These are phyloP conservation scores for Beauveria brongniartii DNA, from an alignment of 2,329 filamentous ascomycete species.

Conservation along the genomic window DNA sequence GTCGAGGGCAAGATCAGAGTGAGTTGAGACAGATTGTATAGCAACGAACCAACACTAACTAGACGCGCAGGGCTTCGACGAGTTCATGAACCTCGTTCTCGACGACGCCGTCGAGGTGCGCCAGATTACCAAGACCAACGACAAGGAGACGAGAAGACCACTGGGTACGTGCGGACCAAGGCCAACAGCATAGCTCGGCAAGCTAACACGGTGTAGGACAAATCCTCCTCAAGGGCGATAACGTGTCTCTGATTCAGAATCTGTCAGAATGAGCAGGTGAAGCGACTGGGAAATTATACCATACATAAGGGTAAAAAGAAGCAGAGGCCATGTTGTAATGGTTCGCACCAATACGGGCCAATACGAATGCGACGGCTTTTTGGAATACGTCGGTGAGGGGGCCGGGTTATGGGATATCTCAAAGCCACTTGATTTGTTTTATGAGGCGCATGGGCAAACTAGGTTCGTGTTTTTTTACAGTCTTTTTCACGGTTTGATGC, in stretches of 20 bases:
- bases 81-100: conserved; percentile 98
- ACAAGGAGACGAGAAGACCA: conserved; percentile 66
- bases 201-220: conserved; percentile 47
- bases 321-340: neutral
- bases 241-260: conserved; percentile 72
- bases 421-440: conserved; percentile 1
- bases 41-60: conserved; percentile 55
- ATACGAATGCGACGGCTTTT: neutral
- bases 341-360: neutral
- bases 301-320: neutral
- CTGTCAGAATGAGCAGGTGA: conserved; percentile 40
- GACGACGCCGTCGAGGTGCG: conserved; percentile 93
- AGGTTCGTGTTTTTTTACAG: conserved; percentile 1
- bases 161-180: conserved; percentile 51
- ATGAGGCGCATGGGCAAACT: conserved; percentile 6
- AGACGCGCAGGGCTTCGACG: conserved; percentile 79
- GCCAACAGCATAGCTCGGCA: neutral
- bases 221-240: conserved; percentile 82
- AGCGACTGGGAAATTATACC: conserved; percentile 23
- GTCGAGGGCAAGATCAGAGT: conserved; percentile 97
- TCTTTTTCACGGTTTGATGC: neutral
- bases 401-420: neutral
- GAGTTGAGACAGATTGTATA: conserved; percentile 24
- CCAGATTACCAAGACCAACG: conserved; percentile 69
- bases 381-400: neutral